Evolutionary conservation across 352 stramenopile genomes (phyloP).

Genomic region (Plasmopara muralis): DNA sequence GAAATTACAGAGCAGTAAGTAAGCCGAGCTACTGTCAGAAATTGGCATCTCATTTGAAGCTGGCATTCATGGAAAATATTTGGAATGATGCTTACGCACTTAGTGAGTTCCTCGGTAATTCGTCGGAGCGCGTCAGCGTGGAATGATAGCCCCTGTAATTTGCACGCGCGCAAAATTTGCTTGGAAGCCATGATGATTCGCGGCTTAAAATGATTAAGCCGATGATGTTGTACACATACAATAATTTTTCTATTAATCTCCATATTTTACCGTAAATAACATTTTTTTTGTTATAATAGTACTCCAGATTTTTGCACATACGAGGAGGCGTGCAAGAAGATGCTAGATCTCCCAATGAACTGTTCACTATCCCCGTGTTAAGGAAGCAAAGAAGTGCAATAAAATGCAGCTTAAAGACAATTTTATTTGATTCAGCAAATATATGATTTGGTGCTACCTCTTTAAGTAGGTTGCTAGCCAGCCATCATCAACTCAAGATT

Average conservation of each 20-base stretch:
- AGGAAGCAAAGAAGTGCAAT: too few relatives aligned
- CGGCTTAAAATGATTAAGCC: not conserved
- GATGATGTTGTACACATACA: not conserved
- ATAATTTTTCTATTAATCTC: not conserved
- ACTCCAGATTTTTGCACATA: too few relatives aligned
- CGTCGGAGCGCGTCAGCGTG: conserved; percentile 60
- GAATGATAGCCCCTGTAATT: conserved; percentile 76
- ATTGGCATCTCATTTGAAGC: conserved; percentile 1
- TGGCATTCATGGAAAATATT: not conserved
- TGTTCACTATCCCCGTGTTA: too few relatives aligned
- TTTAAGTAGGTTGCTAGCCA: too few relatives aligned
- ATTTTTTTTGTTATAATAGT: too few relatives aligned
- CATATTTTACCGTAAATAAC: too few relatives aligned
- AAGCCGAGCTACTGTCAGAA: not conserved
- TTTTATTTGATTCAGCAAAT: too few relatives aligned
- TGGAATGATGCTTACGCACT: conserved; percentile 28
- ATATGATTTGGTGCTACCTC: too few relatives aligned
- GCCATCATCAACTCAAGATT: too few relatives aligned
- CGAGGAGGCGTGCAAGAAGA: too few relatives aligned
- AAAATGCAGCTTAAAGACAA: too few relatives aligned
- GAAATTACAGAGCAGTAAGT: not conserved
- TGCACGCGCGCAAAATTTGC: conserved; percentile 76
- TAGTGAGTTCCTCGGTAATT: conserved; percentile 60
- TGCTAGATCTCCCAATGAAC: too few relatives aligned
- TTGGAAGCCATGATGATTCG: conserved; percentile 49